These are phyloP conservation scores for Fraxinus latifolia DNA, from an alignment of 305 asterid genomes.

Conservation along the genomic window DNA sequence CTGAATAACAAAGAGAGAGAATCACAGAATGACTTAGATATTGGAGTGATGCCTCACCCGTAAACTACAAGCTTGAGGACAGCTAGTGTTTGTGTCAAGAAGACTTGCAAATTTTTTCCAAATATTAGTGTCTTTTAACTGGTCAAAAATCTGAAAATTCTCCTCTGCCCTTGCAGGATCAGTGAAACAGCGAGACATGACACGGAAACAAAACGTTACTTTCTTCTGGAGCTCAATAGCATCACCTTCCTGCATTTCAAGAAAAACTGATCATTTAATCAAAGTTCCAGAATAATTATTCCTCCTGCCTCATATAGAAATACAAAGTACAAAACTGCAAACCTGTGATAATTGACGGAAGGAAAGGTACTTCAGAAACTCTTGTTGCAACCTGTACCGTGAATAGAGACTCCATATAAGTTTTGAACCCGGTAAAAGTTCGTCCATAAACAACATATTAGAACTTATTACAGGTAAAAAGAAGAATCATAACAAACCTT, in stretches of 20 bases:
- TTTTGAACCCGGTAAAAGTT: neutral
- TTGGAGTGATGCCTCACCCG: conserved; percentile 59
- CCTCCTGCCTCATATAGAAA: conserved; percentile 21
- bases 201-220: conserved; percentile 63
- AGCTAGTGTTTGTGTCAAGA: conserved; percentile 70
- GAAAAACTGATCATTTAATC: conserved; percentile 26
- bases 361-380: conserved; percentile 82
- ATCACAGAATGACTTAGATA: conserved; percentile 17
- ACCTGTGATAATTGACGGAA: conserved; percentile 78
- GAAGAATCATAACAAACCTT: conserved; percentile 52
- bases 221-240: conserved; percentile 76
- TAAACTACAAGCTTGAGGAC: conserved; percentile 49
- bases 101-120: conserved; percentile 64
- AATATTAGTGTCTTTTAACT: conserved; percentile 71
- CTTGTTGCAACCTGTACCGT: conserved; percentile 79
- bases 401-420: conserved; percentile 18
- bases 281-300: conserved; percentile 21
- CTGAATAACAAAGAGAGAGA: conserved; percentile 11
- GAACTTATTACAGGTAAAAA: conserved; percentile 19
- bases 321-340: conserved; percentile 25
- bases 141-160: conserved; percentile 78
- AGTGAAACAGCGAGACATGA: conserved; percentile 85
- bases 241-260: conserved; percentile 69
- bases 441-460: conserved; percentile 14
- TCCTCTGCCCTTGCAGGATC: conserved; percentile 85